These are phyloP conservation scores for Amphibolis antarctica DNA, from an alignment of 106 monocot species.

Conservation along the genomic window DNA sequence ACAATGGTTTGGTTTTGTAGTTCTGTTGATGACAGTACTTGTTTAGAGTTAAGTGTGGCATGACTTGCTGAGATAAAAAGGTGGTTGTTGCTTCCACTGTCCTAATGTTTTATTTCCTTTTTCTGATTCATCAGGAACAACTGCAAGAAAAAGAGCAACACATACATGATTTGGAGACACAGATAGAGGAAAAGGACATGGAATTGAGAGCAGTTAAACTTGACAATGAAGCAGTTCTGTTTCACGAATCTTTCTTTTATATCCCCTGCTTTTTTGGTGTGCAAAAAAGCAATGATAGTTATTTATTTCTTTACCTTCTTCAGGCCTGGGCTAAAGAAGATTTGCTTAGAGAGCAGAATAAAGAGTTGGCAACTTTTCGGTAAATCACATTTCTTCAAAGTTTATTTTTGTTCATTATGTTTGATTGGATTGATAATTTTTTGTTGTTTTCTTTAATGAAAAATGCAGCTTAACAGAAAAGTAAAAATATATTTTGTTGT, in stretches of 20 bases:
- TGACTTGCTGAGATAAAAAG: neutral
- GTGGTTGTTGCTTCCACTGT: neutral
- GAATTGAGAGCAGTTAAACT: conserved; percentile 68
- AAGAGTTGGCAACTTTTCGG: conserved; percentile 72
- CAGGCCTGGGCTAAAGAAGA: conserved; percentile 92
- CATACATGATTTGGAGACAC: conserved; percentile 51
- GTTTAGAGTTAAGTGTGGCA: too few relatives aligned
- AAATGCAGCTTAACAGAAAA: neutral
- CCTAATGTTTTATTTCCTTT: conserved; percentile 3
- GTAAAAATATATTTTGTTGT: neutral
- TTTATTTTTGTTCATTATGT: neutral
- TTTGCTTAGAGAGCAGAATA: conserved; percentile 64
- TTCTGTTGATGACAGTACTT: too few relatives aligned
- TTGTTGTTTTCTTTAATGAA: neutral
- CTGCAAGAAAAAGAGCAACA: conserved; percentile 60
- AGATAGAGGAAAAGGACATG: conserved; percentile 72
- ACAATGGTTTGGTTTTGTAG: too few relatives aligned
- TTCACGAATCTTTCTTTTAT: conserved; percentile 1
- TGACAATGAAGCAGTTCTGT: conserved; percentile 85
- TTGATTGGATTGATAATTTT: neutral
- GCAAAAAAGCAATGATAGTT: neutral
- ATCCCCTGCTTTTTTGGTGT: too few relatives aligned
- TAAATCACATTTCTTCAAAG: conserved; percentile 1
- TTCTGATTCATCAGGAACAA: conserved; percentile 55
- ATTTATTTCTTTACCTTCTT: conserved; percentile 10